Evolutionary conservation across 2,329 filamentous ascomycete genomes (phyloP), one percentile per base, ranked within the genome.

Genomic region (Parasarocladium wereldwijsianum): DNA sequence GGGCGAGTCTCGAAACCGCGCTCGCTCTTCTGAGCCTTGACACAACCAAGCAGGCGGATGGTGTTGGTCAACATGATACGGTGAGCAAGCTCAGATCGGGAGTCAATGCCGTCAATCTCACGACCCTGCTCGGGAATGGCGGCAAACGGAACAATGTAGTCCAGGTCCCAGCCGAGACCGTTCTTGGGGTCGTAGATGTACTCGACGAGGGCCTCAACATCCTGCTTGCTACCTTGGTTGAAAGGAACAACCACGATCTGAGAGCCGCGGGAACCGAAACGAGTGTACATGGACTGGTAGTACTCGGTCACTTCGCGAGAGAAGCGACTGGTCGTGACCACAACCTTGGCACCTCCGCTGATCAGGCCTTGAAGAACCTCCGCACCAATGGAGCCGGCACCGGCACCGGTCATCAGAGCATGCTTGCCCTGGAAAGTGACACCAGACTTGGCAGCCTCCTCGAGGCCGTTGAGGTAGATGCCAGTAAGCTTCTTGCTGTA

Each of bases 31-130:
- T 96, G 81, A 5, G 75, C 59, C 69, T 96, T 98, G 58, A 98
- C 78, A 39, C 64, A 74, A 43, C 90, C 90, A 32, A 98, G 68
- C 36, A 98, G 76, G 43, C 90, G 84, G 39, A 96, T 64, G 8
- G 98, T 66, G 57, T 98, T 98, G 47, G 90, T 98, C 53, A 98
- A 65, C 90, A 98, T 96, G 62, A 98, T 94, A 40, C 90, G 83
- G 55, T 98, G 90, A 42, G 90, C 90, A 39, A 98, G 75, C 62
- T 98, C 90, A 10, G 90, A 96, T 58, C 90, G 93, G 39, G 86
- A 94, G 57, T 98, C 92, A 40, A 98, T 86, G 51, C 66, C 78
- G 50, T 98, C 90, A 36, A 98, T 96, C 55, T 98, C 86, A 39
- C 90, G 86, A 31, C 92, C 90, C 43, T 93, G 93, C 62, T 96